A percentile compares a stretch with the other conserved stretches of the same genome.
These are phyloP conservation scores for Neurospora terricola DNA, from an alignment of 495 filamentous ascomycete species.

Conservation along the genomic window DNA sequence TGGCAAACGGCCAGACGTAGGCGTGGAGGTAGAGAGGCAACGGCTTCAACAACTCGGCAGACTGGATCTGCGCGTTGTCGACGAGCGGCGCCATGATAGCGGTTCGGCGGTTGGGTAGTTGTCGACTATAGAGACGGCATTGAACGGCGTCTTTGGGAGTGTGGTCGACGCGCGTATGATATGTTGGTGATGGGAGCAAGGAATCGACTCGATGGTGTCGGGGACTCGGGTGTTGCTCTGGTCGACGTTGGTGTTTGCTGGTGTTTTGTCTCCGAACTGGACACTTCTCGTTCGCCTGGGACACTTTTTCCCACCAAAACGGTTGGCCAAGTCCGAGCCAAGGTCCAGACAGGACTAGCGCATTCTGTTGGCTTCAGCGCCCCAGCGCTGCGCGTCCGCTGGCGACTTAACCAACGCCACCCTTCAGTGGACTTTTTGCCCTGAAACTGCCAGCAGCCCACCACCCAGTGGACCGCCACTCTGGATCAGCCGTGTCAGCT, in stretches of 20 bases:
- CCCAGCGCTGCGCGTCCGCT: background rate
- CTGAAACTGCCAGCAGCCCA: background rate
- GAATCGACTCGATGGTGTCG: background rate
- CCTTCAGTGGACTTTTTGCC: background rate
- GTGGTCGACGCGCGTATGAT: background rate
- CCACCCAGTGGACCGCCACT: background rate
- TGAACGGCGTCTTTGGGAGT: background rate
- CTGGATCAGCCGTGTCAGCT: background rate
- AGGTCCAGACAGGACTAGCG: background rate
- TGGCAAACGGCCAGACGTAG: conserved; percentile 85
- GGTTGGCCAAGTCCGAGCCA: background rate
- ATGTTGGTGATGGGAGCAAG: background rate
- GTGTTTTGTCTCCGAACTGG: background rate
- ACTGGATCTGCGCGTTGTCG: conserved; percentile 79
- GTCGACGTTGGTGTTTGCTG: background rate
- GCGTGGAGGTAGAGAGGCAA: conserved; percentile 70
- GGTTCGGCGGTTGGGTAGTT: background rate
- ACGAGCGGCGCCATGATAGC: conserved; percentile 56
- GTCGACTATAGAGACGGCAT: background rate
- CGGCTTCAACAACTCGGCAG: conserved; percentile 80
- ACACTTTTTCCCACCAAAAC: background rate
- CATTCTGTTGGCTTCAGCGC: background rate
- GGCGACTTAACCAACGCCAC: background rate
- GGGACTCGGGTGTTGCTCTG: background rate
- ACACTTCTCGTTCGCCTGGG: background rate